Conservation (phyloP, 2,329 filamentous ascomycete genomes). For the Verticillium zaregamsianum region DNA sequence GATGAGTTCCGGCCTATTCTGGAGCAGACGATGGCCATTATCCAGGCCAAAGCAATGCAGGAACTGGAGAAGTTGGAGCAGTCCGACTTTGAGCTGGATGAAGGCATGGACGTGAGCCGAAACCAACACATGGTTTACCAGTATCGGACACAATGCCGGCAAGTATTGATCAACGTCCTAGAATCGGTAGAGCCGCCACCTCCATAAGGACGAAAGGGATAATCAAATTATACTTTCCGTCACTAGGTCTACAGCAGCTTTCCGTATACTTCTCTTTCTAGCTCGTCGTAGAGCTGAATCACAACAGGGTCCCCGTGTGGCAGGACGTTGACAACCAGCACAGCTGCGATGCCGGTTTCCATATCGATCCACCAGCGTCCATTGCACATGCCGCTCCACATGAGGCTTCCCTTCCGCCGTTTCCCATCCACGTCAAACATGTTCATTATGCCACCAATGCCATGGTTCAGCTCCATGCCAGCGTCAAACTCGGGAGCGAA, state of each 20-base stretch:
- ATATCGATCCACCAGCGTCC: conserved; percentile 37
- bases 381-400: conserved; percentile 39
- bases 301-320: conserved; percentile 33
- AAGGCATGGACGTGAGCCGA: conserved; percentile 33
- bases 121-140: conserved; percentile 44
- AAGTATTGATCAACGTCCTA: conserved; percentile 42
- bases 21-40: conserved; percentile 32
- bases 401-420: conserved; percentile 35
- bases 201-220: neutral
- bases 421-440: conserved; percentile 32
- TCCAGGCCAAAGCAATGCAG: conserved; percentile 38
- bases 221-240: no score
- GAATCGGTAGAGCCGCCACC: conserved; percentile 26
- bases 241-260: conserved; percentile 9
- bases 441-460: conserved; percentile 35
- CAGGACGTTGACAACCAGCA: conserved; percentile 31
- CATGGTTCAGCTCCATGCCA: conserved; percentile 28
- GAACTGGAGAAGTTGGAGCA: conserved; percentile 41
- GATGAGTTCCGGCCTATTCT: conserved; percentile 18
- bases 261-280: conserved; percentile 34
- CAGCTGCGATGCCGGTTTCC: conserved; percentile 33
- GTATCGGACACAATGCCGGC: conserved; percentile 45
- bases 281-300: conserved; percentile 29
- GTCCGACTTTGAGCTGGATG: conserved; percentile 38
- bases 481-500: conserved; percentile 32